Percentiles rank a stretch among this genome's conserved stretches.
These are phyloP conservation scores for Rhizophora mangle DNA, from an alignment of 345 rosid species.

Conservation along the genomic window DNA sequence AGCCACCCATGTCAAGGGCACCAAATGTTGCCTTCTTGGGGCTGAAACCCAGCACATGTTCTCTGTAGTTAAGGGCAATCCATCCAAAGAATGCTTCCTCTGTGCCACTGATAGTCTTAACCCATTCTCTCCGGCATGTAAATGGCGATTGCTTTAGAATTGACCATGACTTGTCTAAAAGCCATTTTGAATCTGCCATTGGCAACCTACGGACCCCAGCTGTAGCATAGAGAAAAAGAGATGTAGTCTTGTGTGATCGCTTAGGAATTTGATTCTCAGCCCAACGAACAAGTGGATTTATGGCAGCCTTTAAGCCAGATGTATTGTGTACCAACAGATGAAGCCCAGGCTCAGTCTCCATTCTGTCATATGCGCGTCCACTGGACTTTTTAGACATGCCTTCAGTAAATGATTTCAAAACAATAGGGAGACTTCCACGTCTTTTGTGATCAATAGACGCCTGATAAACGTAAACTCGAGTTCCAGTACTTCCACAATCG, in stretches of 20 bases:
- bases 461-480: slow-evolving; percentile 79
- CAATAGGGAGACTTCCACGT: slow-evolving; percentile 68
- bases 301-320: slow-evolving; percentile 70
- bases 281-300: slow-evolving; percentile 85
- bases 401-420: slow-evolving; percentile 60
- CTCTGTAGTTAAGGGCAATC: slow-evolving; percentile 87
- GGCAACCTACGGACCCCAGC: slow-evolving; percentile 96
- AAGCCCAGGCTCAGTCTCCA: slow-evolving; percentile 98
- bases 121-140: slow-evolving; percentile 68
- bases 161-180: slow-evolving; percentile 81
- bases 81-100: slow-evolving; percentile 98
- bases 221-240: slow-evolving; percentile 88
- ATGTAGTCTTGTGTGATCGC: slow-evolving; percentile 71
- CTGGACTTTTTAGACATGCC: slow-evolving; percentile 65
- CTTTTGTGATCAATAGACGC: slow-evolving; percentile 57
- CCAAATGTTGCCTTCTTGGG: slow-evolving; percentile 86
- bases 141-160: slow-evolving; percentile 77
- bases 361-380: slow-evolving; percentile 94
- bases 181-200: slow-evolving; percentile 75
- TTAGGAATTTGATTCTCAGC: slow-evolving; percentile 88
- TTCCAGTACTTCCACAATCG: slow-evolving; percentile 99
- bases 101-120: slow-evolving; percentile 78
- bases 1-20: slow-evolving; percentile 96
- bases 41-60: slow-evolving; percentile 53
- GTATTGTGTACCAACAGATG: slow-evolving; percentile 74